Percentiles rank a stretch among this genome's conserved stretches.
phyloP scores from a whole-genome alignment of 2,329 filamentous ascomycete species.

The Periconia sp. region DNA sequence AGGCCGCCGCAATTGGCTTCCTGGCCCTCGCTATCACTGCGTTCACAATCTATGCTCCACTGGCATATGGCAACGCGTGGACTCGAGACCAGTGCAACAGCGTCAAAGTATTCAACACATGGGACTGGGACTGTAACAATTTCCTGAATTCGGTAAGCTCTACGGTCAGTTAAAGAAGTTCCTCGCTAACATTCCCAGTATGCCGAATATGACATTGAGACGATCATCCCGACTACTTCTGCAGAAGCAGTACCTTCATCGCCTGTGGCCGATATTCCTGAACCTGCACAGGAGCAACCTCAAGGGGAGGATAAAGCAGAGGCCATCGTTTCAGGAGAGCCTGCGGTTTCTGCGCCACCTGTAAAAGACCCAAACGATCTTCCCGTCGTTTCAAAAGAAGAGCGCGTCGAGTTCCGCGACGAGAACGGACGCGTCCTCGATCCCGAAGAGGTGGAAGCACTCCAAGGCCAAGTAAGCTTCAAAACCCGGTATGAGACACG shows the following conservation, averaged over 20 bases:
- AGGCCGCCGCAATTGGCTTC: constrained; percentile 71
- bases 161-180: neutral
- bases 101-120: constrained; percentile 82
- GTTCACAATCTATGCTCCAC: constrained; percentile 83
- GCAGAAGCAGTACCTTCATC: constrained; percentile 25
- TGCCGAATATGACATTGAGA: constrained; percentile 12
- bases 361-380: constrained; percentile 25
- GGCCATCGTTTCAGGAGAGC: constrained; percentile 27
- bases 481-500: constrained; percentile 95
- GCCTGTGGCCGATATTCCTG: constrained; percentile 20
- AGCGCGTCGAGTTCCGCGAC: constrained; percentile 91
- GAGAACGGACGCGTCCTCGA: constrained; percentile 88
- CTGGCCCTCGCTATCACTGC: constrained; percentile 72
- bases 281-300: constrained; percentile 11
- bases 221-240: constrained; percentile 20
- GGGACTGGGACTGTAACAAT: constrained; percentile 98
- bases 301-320: constrained; percentile 20
- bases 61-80: constrained; percentile 93
- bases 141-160: constrained; percentile 82
- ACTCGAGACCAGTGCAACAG: constrained; percentile 83
- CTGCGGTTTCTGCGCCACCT: constrained; percentile 34
- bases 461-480: constrained; percentile 93
- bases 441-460: constrained; percentile 76
- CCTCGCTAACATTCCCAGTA: constrained; percentile 6
- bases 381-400: constrained; percentile 61